These are phyloP conservation scores for Penicillium verhagenii DNA, from an alignment of 495 filamentous ascomycete genomes.

Conservation along the genomic window DNA sequence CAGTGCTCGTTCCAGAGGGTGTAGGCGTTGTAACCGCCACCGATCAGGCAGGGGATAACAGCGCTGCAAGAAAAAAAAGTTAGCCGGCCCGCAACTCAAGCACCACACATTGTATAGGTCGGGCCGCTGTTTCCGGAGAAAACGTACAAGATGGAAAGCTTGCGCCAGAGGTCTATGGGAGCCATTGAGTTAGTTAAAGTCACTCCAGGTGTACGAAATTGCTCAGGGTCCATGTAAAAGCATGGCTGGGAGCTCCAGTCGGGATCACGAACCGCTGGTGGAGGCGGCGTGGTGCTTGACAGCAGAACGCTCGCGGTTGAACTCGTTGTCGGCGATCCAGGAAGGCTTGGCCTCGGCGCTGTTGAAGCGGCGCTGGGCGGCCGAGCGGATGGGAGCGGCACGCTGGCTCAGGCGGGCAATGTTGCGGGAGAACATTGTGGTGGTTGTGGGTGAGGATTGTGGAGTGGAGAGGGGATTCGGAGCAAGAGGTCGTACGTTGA, in stretches of 20 bases:
- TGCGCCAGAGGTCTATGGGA: constrained; percentile 83
- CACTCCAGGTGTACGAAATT: neutral
- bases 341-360: constrained; percentile 49
- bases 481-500: constrained; percentile 32
- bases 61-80: constrained; percentile 44
- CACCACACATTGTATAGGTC: neutral
- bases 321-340: constrained; percentile 72
- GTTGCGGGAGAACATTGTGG: constrained; percentile 62
- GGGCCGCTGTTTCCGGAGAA: constrained; percentile 1
- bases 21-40: constrained; percentile 76
- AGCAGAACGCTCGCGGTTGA: constrained; percentile 78
- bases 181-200: constrained; percentile 35
- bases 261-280: constrained; percentile 64
- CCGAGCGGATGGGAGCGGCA: constrained; percentile 55
- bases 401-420: constrained; percentile 60
- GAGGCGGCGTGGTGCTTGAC: constrained; percentile 83
- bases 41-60: constrained; percentile 65
- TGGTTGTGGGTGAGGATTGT: constrained; percentile 15
- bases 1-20: constrained; percentile 91
- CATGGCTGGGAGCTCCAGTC: neutral
- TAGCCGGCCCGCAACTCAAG: neutral
- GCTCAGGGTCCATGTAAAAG: neutral
- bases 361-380: constrained; percentile 67
- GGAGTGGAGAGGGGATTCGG: constrained; percentile 14
- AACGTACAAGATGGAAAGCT: constrained; percentile 86